Conservation (phyloP, 2,329 filamentous ascomycete genomes). For the Talaromyces sp. region DNA sequence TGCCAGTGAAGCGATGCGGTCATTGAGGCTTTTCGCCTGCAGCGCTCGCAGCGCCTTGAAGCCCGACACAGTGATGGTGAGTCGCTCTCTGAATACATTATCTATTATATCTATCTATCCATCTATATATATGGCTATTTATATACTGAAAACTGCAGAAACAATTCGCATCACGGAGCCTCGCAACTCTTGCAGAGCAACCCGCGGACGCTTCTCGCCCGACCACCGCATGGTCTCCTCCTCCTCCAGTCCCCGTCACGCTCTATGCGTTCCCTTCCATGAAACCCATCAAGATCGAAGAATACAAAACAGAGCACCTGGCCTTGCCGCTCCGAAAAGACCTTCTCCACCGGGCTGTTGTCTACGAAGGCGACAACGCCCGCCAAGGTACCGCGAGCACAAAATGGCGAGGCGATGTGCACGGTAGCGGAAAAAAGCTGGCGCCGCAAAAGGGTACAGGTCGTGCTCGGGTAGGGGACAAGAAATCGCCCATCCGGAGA, state of each 20-base stretch:
- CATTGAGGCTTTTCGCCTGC: constrained; percentile 33
- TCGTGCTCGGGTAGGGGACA: constrained; percentile 69
- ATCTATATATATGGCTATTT: neutral
- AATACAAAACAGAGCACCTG: constrained; percentile 77
- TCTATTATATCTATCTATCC: neutral
- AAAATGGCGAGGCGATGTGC: constrained; percentile 77
- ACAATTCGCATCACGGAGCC: constrained; percentile 34
- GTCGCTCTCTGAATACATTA: neutral
- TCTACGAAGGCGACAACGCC: constrained; percentile 86
- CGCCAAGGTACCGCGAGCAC: constrained; percentile 79
- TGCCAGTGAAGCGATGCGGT: constrained; percentile 29
- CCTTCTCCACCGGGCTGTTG: constrained; percentile 83
- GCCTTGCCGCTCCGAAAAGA: constrained; percentile 82
- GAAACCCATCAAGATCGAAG: constrained; percentile 72
- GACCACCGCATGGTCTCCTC: constrained; percentile 31
- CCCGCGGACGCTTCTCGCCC: constrained; percentile 16
- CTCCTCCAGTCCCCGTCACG: constrained; percentile 68
- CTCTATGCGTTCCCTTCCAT: constrained; percentile 86
- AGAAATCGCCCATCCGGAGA: constrained; percentile 72
- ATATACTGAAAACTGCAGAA: constrained; percentile 36
- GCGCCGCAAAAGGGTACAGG: constrained; percentile 83
- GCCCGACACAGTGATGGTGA: constrained; percentile 32
- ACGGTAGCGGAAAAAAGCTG: constrained; percentile 77
- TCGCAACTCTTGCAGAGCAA: constrained; percentile 39
- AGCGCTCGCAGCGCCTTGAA: constrained; percentile 30